Conservation (phyloP, 345 rosid genomes). For the Diplotaxis tenuifolia region DNA sequence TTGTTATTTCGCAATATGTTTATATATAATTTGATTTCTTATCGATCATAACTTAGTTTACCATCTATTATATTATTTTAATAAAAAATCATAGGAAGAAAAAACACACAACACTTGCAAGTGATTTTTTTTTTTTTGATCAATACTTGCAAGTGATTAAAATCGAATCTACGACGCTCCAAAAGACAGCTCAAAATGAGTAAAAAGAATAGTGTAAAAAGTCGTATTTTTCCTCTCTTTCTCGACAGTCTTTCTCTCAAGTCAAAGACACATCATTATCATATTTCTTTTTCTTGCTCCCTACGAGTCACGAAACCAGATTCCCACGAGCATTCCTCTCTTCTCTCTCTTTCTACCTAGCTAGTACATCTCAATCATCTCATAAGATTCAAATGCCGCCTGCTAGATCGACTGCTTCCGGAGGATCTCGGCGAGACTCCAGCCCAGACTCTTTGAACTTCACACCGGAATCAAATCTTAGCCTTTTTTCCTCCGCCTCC, state of each 20-base stretch:
- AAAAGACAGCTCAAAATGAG: neutral
- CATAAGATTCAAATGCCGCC: slow-evolving; percentile 38
- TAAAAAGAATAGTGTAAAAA: neutral
- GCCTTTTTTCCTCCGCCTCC: slow-evolving; percentile 87
- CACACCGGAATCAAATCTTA: slow-evolving; percentile 76
- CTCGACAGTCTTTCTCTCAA: neutral
- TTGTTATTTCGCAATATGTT: too few relatives aligned
- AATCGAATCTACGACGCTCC: neutral
- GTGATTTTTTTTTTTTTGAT: too few relatives aligned
- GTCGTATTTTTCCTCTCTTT: neutral
- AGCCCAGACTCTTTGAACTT: slow-evolving; percentile 88
- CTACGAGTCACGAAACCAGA: slow-evolving; percentile 23
- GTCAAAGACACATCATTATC: slow-evolving; percentile 19
- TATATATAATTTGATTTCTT: too few relatives aligned
- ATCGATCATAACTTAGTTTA: too few relatives aligned
- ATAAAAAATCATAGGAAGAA: too few relatives aligned
- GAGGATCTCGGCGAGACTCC: slow-evolving; percentile 52
- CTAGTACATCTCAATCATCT: neutral
- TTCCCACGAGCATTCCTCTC: slow-evolving; percentile 8
- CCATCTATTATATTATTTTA: too few relatives aligned
- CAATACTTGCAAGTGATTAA: too few relatives aligned
- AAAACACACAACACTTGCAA: neutral
- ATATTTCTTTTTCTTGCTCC: neutral
- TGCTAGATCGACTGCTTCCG: slow-evolving; percentile 38
- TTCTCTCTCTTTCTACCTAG: slow-evolving; percentile 6